Percentiles rank a stretch among this genome's conserved stretches.
These are phyloP conservation scores for Helianthus tuberosus DNA, from an alignment of 129 eudicot species.

Conservation along the genomic window DNA sequence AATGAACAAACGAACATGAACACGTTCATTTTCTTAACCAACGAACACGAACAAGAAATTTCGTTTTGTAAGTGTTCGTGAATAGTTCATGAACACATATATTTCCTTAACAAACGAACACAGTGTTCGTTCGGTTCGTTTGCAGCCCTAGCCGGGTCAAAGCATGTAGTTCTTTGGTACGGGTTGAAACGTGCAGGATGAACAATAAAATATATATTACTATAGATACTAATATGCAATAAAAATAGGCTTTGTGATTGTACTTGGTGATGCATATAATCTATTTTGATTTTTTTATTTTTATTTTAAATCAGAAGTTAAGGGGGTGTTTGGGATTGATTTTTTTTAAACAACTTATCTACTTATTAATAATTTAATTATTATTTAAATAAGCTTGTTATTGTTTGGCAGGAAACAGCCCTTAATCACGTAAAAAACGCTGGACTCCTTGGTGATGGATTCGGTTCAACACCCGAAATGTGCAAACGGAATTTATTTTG, in stretches of 20 bases:
- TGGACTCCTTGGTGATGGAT: conserved; percentile 87
- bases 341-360: neutral
- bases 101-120: too few species aligned
- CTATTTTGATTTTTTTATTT: neutral
- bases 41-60: too few species aligned
- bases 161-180: neutral
- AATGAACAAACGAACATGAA: too few species aligned
- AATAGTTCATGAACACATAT: too few species aligned
- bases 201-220: neutral
- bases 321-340: neutral
- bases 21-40: too few species aligned
- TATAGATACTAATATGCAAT: neutral
- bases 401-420: conserved; percentile 84
- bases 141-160: neutral
- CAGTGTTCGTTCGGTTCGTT: too few species aligned
- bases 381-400: conserved; percentile 4
- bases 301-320: neutral
- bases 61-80: too few species aligned
- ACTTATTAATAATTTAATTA: neutral
- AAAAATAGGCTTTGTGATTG: neutral
- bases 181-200: neutral
- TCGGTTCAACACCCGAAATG: conserved; percentile 98
- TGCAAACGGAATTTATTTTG: conserved; percentile 81
- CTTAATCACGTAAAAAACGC: conserved; percentile 88
- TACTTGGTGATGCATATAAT: neutral